Evolutionary conservation across 2,329 filamentous ascomycete species (phyloP), one percentile per base, ranked within the genome.

Genomic region (Tolypocladium album): DNA sequence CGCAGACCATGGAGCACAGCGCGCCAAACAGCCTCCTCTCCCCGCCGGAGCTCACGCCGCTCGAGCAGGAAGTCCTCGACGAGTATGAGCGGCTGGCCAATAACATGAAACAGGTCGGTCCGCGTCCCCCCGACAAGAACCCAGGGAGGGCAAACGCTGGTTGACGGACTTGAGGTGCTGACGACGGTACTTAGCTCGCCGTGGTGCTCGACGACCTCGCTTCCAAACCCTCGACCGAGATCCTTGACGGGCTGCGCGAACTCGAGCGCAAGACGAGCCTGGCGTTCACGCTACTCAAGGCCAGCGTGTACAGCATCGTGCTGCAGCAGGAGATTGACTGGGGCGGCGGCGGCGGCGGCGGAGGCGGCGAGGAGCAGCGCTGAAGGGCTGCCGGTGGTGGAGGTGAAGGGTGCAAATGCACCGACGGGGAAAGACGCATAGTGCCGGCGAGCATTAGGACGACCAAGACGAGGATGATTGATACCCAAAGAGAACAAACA

Each of bases 291-390:
- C 76, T 97, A 71, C 82, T 99, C 71, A 99, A 99, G 79, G 93
- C 94, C 22, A 97, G 93, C 74, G 94, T 99, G 64, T 99, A 99
- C 78, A 96, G 90, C 71, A 99, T 99, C 78, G 92, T 99, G 63
- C 75, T 99, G 78, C 93, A 99, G 82, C 93, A 97, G 82, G 90
- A 97, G 82, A 91, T 96, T 68, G 87, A 88, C 64, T 89, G 87
- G 75, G 88, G 84, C 56, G 80, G 80, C 65, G 75, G 78, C 70
- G 78, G 69, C 56, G 80, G 80, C 65, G 75, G 78, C 70, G 78
- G 69, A 31, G 34, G 69, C 31, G 34, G 69, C 31, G 17, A 69
- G 71, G 17, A 70, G 71, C 38, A 70, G 70, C 64, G 71, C 73
- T 61, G 69, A 58, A 59, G 53, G 45, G 13, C 9, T n/a, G 9